These are phyloP conservation scores for Dichotomopilus funicola DNA, from an alignment of 2,329 filamentous ascomycete genomes.

Conservation along the genomic window DNA sequence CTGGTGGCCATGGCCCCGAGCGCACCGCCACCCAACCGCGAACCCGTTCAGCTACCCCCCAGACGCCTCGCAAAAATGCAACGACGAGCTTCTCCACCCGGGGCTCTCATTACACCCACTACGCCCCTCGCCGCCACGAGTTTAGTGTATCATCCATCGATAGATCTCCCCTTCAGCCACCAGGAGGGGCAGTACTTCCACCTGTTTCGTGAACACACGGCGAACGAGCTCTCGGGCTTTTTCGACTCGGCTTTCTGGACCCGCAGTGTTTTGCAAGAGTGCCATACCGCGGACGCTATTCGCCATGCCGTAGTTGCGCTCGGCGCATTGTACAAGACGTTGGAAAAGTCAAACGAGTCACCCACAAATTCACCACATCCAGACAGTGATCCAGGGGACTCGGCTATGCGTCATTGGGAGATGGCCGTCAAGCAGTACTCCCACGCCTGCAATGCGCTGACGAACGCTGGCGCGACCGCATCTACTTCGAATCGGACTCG, in stretches of 20 bases:
- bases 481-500: slow-evolving; percentile 43
- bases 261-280: slow-evolving; percentile 55
- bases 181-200: slow-evolving; percentile 56
- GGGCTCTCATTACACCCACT: slow-evolving; percentile 31
- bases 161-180: slow-evolving; percentile 42
- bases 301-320: slow-evolving; percentile 60
- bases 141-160: slow-evolving; percentile 37
- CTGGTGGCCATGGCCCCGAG: slow-evolving; percentile 16
- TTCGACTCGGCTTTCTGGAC: slow-evolving; percentile 63
- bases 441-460: slow-evolving; percentile 46
- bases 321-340: slow-evolving; percentile 60
- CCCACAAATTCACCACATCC: slow-evolving; percentile 39
- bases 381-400: slow-evolving; percentile 30
- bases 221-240: slow-evolving; percentile 58
- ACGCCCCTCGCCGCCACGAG: slow-evolving; percentile 14
- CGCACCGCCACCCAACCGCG: slow-evolving; percentile 18
- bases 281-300: slow-evolving; percentile 54
- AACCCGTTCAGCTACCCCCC: slow-evolving; percentile 20
- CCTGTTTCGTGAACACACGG: slow-evolving; percentile 55
- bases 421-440: slow-evolving; percentile 56
- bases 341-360: slow-evolving; percentile 51
- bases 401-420: slow-evolving; percentile 48
- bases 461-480: slow-evolving; percentile 38
- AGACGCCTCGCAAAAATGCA: slow-evolving; percentile 24
- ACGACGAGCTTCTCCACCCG: slow-evolving; percentile 26